A percentile compares a stretch with the other conserved stretches of the same genome.
phyloP scores from a whole-genome alignment of 2,329 filamentous ascomycete genomes.

The Fusarium nisikadoi region DNA sequence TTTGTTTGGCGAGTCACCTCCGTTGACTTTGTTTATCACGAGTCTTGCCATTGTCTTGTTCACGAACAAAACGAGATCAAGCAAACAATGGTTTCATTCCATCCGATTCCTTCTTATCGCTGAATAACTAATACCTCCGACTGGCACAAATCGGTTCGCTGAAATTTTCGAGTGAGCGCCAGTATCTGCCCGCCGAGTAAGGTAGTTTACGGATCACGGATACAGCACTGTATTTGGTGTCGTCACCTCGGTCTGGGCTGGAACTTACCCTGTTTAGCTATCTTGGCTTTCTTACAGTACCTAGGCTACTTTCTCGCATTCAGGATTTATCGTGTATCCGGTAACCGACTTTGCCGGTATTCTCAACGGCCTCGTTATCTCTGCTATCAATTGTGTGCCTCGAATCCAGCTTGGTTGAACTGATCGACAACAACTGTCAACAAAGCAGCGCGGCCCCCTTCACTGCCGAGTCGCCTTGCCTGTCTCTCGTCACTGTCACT shows the following conservation, averaged over 20 bases:
- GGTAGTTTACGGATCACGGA: constrained; percentile 6
- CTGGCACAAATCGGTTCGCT: neutral
- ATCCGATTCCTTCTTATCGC: neutral
- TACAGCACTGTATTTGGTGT: constrained; percentile 12
- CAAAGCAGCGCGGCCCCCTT: constrained; percentile 19
- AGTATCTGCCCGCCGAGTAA: constrained; percentile 3
- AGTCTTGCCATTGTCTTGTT: neutral
- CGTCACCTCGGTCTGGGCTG: constrained; percentile 19
- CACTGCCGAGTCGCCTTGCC: constrained; percentile 23
- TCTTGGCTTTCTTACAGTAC: constrained; percentile 19
- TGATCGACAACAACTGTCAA: constrained; percentile 14
- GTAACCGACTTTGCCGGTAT: neutral
- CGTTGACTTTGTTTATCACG: neutral
- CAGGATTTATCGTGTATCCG: constrained; percentile 7
- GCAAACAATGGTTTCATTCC: neutral
- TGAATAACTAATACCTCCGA: neutral
- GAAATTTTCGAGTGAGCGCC: neutral
- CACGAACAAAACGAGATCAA: neutral
- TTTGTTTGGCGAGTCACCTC: neutral
- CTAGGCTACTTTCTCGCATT: constrained; percentile 7
- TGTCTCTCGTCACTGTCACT: constrained; percentile 29
- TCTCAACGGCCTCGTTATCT: constrained; percentile 23
- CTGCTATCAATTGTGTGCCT: neutral
- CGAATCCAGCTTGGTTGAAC: constrained; percentile 1
- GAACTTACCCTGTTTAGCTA: constrained; percentile 25